Evolutionary conservation across 176 grass and related monocot species (phyloP), one percentile per base, ranked within the genome.

Genomic region (Microstegium vimineum): DNA sequence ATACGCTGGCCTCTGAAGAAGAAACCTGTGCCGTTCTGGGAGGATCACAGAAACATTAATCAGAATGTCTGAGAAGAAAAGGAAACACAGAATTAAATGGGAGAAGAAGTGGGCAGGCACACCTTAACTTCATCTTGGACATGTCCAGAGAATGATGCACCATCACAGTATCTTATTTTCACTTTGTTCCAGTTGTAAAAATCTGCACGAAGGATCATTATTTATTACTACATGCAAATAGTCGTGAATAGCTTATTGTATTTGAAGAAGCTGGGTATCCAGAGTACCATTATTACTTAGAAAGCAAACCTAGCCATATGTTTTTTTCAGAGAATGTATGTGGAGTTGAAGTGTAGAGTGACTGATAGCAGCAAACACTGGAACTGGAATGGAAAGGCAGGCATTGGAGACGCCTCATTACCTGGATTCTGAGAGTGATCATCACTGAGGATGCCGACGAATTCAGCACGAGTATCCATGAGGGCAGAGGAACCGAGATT

Each of bases 131-230:
- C 79, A 77, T 77, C 81, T 66, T 92, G 70, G 7, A 84, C 88
- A 54, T 93, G 56, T 31, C 95, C 95, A 66, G 90, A 88, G 61
- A 91, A 97, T 35, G 95, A 93, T 4, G 92, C 95, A 66, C 95
- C 95, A 27, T 98, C 95, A 45, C 95, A 98, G 43, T 94, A 98
- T 47, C 88, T 90, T 69, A 98, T 75, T 64, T 90, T 98, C 26
- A 94, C 95, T 84, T 90, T 98, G 49, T 98, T 98, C 95, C 95
- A 98, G 49, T 91, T 93, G 78, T 93, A 91, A 68, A 98, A 98
- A 71, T 98, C 95, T 98, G 87, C 10, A 28, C 45, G 22, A 23
- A 57, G 8, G 1, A 47, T 17, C 0, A 17, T 47, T 47, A 17
- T 57, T n/a, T 22, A 2, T 51, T 22, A 52, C 10, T n/a, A 54